Conservation (phyloP, 805 yeast species). For the Grigorovia jiainica region DNA sequence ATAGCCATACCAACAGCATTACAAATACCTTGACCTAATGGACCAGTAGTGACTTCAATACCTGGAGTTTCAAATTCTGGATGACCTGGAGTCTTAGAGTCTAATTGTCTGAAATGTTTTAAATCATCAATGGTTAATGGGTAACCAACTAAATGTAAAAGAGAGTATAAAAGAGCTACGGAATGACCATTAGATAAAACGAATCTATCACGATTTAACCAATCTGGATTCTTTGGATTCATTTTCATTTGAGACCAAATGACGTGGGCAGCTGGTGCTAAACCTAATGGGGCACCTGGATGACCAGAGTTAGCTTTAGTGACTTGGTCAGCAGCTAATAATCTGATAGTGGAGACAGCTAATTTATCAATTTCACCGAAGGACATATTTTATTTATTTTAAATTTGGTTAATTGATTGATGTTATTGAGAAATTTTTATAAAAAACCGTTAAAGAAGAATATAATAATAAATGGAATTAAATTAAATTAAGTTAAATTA, state of each 20-base stretch:
- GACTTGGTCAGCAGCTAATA: slow-evolving; percentile 80
- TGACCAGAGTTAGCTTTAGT: slow-evolving; percentile 91
- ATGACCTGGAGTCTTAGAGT: slow-evolving; percentile 94
- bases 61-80: slow-evolving; percentile 91
- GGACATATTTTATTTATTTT: slow-evolving; percentile 20
- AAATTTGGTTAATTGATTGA: no score
- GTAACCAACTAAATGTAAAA: slow-evolving; percentile 81
- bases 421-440: slow-evolving; percentile 1
- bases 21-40: slow-evolving; percentile 94
- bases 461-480: no score
- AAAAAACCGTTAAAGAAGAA: no score
- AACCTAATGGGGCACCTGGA: slow-evolving; percentile 98
- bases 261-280: slow-evolving; percentile 92
- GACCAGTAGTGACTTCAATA: slow-evolving; percentile 96
- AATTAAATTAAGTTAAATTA: no score
- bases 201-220: slow-evolving; percentile 94
- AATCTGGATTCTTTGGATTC: slow-evolving; percentile 84
- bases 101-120: slow-evolving; percentile 81
- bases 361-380: slow-evolving; percentile 54
- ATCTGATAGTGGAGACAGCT: slow-evolving; percentile 82
- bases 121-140: slow-evolving; percentile 69
- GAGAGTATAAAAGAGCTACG: slow-evolving; percentile 76
- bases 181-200: slow-evolving; percentile 96
- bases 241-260: slow-evolving; percentile 71
- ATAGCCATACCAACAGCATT: slow-evolving; percentile 96